phyloP scores from a whole-genome alignment of 1,139 yeast genomes.

The Scheffersomyces insectosa region DNA sequence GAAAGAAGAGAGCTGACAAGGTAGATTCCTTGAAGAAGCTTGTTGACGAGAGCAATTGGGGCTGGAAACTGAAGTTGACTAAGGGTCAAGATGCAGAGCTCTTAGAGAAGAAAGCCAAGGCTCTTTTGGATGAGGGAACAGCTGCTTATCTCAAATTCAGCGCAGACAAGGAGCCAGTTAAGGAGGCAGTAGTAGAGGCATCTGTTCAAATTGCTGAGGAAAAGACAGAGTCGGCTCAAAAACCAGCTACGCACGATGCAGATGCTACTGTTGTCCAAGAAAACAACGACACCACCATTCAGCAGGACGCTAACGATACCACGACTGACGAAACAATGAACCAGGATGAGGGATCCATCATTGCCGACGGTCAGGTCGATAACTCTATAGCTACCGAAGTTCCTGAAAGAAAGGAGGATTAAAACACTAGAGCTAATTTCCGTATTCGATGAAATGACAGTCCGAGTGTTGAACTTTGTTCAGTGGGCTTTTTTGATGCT shows the following conservation, averaged over 20 bases:
- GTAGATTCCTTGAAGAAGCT: conserved; percentile 26
- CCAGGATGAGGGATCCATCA: conserved; percentile 30
- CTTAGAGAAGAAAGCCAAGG: conserved; percentile 24
- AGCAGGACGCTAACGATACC: conserved; percentile 46
- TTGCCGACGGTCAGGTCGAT: conserved; percentile 16
- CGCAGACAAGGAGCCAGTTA: conserved; percentile 10
- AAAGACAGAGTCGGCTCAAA: not conserved
- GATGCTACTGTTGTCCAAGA: conserved; percentile 41
- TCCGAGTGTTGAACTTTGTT: too few species aligned
- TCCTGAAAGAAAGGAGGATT: conserved; percentile 6
- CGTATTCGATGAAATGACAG: too few species aligned
- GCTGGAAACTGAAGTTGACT: conserved; percentile 38
- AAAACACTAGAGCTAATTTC: not conserved
- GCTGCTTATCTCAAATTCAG: conserved; percentile 18
- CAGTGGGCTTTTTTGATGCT: too few species aligned
- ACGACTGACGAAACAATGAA: conserved; percentile 44
- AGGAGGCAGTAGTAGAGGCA: conserved; percentile 15
- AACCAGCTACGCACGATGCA: conserved; percentile 22
- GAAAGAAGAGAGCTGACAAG: conserved; percentile 24
- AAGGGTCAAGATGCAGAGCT: conserved; percentile 23
- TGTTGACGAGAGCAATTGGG: conserved; percentile 35
- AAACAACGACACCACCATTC: conserved; percentile 43
- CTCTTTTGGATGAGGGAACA: conserved; percentile 35
- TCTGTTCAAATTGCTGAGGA: conserved; percentile 9
- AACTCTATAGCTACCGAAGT: conserved; percentile 2